Conservation (phyloP, 23 red algal genomes). For the Gracilaria gracilis region DNA sequence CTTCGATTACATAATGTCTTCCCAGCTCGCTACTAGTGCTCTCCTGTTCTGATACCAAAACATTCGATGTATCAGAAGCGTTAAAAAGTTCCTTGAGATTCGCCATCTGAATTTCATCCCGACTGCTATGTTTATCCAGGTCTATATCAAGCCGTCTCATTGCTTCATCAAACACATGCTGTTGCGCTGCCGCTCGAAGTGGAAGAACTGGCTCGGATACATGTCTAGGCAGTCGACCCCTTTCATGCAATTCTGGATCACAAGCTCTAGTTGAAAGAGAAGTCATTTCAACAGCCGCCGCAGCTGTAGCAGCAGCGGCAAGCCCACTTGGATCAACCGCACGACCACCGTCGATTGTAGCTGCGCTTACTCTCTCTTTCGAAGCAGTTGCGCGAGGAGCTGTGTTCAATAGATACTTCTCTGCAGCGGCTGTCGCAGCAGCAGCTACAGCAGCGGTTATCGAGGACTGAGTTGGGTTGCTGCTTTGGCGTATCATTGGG, state of each 20-base stretch:
- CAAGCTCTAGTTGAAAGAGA: not conserved
- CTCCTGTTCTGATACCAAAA: not conserved
- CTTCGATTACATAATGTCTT: not conserved
- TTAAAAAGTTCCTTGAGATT: no score
- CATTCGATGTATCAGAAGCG: not conserved
- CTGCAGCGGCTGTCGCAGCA: constrained; percentile 44
- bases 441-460: constrained; percentile 31
- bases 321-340: constrained; percentile 19
- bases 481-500: not conserved
- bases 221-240: constrained; percentile 3
- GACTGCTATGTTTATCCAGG: not conserved
- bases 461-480: not conserved
- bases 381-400: constrained; percentile 2
- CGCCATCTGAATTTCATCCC: not conserved
- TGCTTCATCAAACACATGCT: constrained; percentile 36
- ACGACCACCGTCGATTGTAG: not conserved
- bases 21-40: not conserved
- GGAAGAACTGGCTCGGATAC: constrained; percentile 6
- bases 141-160: constrained; percentile 28
- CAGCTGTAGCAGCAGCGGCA: constrained; percentile 37
- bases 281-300: constrained; percentile 20
- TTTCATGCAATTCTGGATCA: not conserved
- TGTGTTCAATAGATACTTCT: constrained; percentile 23
- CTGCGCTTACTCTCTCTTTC: not conserved
- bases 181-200: constrained; percentile 15